Conservation (phyloP, 2,329 filamentous ascomycete species). For the Didymella lethalis region DNA sequence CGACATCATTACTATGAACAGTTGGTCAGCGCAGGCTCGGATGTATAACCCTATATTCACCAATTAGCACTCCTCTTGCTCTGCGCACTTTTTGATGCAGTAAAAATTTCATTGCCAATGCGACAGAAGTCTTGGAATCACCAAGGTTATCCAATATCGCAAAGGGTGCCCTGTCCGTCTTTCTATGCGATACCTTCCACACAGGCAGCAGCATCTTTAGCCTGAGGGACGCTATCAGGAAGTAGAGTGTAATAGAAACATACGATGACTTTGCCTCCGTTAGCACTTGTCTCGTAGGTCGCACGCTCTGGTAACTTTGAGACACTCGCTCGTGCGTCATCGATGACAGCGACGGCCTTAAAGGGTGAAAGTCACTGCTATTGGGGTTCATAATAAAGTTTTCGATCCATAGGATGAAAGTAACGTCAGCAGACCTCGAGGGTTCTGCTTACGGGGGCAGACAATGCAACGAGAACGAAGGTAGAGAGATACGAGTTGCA, state of each 20-base stretch:
- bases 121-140: background rate
- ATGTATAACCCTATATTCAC: background rate
- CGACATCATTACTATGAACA: background rate
- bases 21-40: background rate
- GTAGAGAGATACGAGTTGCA: background rate
- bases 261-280: background rate
- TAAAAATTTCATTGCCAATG: background rate
- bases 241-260: background rate
- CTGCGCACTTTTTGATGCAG: background rate
- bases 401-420: background rate
- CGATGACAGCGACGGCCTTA: background rate
- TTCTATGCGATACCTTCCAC: background rate
- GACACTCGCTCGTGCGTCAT: background rate
- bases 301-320: background rate
- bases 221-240: background rate
- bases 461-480: background rate
- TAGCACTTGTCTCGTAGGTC: background rate
- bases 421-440: background rate
- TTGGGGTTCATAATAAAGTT: background rate
- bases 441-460: background rate
- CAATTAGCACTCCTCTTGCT: background rate
- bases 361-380: background rate
- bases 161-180: background rate
- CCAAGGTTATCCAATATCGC: background rate
- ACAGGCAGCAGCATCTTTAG: background rate